Evolutionary conservation across 2,329 filamentous ascomycete genomes (phyloP), one percentile per base, ranked within the genome.

Genomic region (Ceratocystis destructans): DNA sequence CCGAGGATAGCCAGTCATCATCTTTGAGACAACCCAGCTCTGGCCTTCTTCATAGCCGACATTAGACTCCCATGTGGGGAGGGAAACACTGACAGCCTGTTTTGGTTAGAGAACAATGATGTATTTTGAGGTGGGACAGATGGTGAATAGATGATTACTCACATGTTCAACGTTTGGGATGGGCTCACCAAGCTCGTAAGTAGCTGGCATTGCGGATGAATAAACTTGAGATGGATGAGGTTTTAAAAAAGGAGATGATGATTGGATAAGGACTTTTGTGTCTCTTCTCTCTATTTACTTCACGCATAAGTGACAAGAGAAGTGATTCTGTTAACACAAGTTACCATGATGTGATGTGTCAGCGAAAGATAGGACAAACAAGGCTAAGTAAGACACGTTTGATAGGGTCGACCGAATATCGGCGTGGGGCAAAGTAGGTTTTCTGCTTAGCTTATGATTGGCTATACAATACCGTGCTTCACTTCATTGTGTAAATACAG

Each of bases 21-120:
- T 88, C 73, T 86, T 87, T 69, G 82, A 83, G 20, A 94, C 70
- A n/a, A 99, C 89, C 87, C 90, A 94, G 66, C 86, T 79, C 73
- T 95, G 83, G 63, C 91, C 93, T 75, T 99, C 91, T 75, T 99
- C 94, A 73, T 99, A 99, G 50, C 85, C 93, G 48, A 99, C 80
- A 72, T 96, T 97, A 70, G 91, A 81, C 70, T 81, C 82, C 94
- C 94, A 99, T 77, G 91, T 95, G 48, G 94, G 94, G 31, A 99
- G 79, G 17, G 94, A 97, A 53, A 97, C 93, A 75, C 93, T 97
- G 70, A 97, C 90, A 70, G 93, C 94, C 92, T 96, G 65, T 8
- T 41, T 41, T 41, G 37, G 37, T 41, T 41, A 41, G 37, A 41
- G 37, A 8, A 41, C 37, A 41, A 41, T 12, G 37, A 12, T 41